Evolutionary conservation across 2,329 filamentous ascomycete species (phyloP), one percentile per base, ranked within the genome.

Genomic region (Verticillium longisporum): DNA sequence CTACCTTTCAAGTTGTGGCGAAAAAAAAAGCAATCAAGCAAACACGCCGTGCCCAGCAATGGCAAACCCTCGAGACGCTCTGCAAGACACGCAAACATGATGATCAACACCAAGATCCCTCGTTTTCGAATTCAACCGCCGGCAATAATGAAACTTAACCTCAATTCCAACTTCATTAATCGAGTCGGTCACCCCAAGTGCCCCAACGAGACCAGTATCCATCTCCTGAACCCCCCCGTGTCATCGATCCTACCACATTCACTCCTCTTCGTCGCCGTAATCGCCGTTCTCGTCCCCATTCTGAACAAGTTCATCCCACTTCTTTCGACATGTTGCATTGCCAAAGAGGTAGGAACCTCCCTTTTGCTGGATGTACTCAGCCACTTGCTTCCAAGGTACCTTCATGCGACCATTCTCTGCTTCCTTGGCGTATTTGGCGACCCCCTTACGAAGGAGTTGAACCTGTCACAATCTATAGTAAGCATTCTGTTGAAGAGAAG

Each of bases 281-380:
- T 50, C 45, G n/a, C 7, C 18, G n/a, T 50, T 21, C 6, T 56
- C 59, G 11, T n/a, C 38, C 7, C 45, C 45, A 13, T 21, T 21
- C 10, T 59, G 21, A 13, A 56, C 56, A 57, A 83, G 69, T 60
- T 80, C 75, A 61, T 83, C 77, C 80, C 82, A 88, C 61, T 82
- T 80, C 73, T 83, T 85, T 38, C 80, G 80, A 66, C 83, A 85
- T 0, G 84, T 86, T 11, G 81, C 78, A 64, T 82, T 79, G 9
- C 84, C 83, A 67, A 88, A 88, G 56, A 75, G 75, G 68, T 88
- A 88, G 2, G 80, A 80, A 2, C 83, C 84, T 1, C 83, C 83
- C 50, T 80, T 71, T 0, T 73, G 64, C 14, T 68, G 66, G 45
- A 88, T 86, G 65, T 82, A 82, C 21, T 81, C 74, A 0, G 82